Conservation (phyloP, 2,329 filamentous ascomycete species). For the Paraphaeosphaeria minitans region DNA sequence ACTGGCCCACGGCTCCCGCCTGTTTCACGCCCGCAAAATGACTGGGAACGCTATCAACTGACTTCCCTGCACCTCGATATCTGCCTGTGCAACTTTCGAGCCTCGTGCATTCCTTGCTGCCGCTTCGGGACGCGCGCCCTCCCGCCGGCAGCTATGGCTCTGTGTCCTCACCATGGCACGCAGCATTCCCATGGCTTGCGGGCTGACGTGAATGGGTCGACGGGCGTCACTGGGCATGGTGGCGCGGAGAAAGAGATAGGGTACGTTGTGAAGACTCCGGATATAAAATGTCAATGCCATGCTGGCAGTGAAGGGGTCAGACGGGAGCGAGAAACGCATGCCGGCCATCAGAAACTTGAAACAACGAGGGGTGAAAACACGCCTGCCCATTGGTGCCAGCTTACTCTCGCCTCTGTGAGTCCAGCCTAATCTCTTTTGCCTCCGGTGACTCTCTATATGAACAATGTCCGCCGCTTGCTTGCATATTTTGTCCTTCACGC, state of each 20-base stretch:
- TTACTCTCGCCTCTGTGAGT: constrained; percentile 34
- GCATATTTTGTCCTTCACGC: constrained; percentile 31
- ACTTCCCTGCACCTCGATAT: constrained; percentile 26
- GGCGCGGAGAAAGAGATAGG: constrained; percentile 28
- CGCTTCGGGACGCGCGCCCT: constrained; percentile 19
- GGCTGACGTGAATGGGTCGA: constrained; percentile 24
- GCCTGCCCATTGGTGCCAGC: constrained; percentile 33
- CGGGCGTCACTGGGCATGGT: constrained; percentile 23
- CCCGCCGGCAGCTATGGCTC: constrained; percentile 32
- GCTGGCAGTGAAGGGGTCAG: constrained; percentile 28
- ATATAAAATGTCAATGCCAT: constrained; percentile 39
- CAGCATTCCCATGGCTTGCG: constrained; percentile 33
- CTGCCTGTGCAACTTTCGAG: constrained; percentile 26
- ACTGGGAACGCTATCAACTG: constrained; percentile 27
- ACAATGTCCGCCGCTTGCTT: constrained; percentile 28
- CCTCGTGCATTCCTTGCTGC: constrained; percentile 37
- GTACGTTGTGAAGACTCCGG: constrained; percentile 25
- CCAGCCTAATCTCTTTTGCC: constrained; percentile 13
- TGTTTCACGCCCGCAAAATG: constrained; percentile 27
- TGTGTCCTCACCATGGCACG: constrained; percentile 30
- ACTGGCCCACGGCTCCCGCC: constrained; percentile 29
- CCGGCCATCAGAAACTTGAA: constrained; percentile 42
- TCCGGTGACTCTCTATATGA: constrained; percentile 35
- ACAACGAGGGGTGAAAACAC: constrained; percentile 38
- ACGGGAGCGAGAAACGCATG: constrained; percentile 36